Evolutionary conservation across 176 grass and related monocot genomes (phyloP).

Genomic region (Musa schizocarpa): DNA sequence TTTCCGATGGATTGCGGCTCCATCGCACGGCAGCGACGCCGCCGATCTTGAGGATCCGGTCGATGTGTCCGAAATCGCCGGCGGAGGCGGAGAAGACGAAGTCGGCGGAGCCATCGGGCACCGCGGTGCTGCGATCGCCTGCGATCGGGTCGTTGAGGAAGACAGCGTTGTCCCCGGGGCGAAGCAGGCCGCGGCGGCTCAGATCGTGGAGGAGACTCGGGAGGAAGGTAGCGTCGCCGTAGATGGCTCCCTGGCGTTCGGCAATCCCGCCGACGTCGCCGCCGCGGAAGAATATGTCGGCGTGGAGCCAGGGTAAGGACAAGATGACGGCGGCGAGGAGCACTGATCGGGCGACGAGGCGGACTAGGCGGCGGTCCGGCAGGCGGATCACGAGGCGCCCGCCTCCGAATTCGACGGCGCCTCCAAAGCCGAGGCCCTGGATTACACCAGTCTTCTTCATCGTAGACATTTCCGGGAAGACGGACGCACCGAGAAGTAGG

Average conservation of each 20-base stretch:
- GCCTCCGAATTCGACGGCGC: too few relatives aligned
- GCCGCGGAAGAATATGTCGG: neutral
- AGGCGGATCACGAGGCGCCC: constrained; percentile 22
- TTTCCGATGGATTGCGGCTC: constrained; percentile 5
- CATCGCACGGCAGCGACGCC: constrained; percentile 24
- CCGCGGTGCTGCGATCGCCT: neutral
- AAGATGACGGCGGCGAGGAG: constrained; percentile 27
- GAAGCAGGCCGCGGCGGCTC: constrained; percentile 22
- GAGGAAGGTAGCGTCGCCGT: constrained; percentile 11
- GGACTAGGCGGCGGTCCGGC: constrained; percentile 15
- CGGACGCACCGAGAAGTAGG: too few relatives aligned
- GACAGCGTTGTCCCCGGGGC: neutral
- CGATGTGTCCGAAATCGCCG: constrained; percentile 13
- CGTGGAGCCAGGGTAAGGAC: constrained; percentile 26
- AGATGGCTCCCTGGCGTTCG: neutral
- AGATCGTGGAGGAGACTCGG: constrained; percentile 23
- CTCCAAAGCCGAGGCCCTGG: neutral
- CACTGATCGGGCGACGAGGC: constrained; percentile 21
- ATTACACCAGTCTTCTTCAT: neutral
- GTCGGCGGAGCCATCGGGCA: constrained; percentile 24
- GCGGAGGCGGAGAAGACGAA: constrained; percentile 21
- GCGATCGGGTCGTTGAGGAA: constrained; percentile 31
- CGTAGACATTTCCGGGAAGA: neutral
- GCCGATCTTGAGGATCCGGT: constrained; percentile 23
- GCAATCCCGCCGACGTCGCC: neutral